phyloP scores from a whole-genome alignment of 495 filamentous ascomycete genomes.

The Penicillium atrosanguineum region DNA sequence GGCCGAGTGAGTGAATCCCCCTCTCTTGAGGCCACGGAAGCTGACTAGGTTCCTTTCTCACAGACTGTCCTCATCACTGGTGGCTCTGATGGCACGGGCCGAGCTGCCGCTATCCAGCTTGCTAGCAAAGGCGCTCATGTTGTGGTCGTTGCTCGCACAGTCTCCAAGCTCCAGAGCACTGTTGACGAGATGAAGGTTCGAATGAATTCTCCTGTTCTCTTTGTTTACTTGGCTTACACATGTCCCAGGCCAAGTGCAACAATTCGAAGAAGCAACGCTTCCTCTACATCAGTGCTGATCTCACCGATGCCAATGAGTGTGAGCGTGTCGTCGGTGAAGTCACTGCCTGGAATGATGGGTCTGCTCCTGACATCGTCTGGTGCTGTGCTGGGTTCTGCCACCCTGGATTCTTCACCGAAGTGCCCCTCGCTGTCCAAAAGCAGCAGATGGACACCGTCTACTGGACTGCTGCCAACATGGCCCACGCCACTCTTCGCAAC shows the following conservation, averaged over 20 bases:
- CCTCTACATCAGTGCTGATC: constrained; percentile 80
- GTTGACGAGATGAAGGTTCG: constrained; percentile 63
- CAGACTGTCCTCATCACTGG: constrained; percentile 88
- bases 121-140: constrained; percentile 83
- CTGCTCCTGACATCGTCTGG: constrained; percentile 83
- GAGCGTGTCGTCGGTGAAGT: constrained; percentile 66
- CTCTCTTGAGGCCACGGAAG: background rate
- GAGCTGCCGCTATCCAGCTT: constrained; percentile 66
- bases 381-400: constrained; percentile 77
- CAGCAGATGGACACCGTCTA: constrained; percentile 91
- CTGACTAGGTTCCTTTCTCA: constrained; percentile 17
- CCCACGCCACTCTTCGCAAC: constrained; percentile 57
- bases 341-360: constrained; percentile 76
- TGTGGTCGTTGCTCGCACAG: constrained; percentile 77
- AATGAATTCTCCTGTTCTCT: background rate
- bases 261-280: constrained; percentile 69
- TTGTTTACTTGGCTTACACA: constrained; percentile 8
- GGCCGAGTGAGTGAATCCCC: constrained; percentile 62
- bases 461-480: constrained; percentile 83
- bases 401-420: constrained; percentile 78
- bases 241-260: constrained; percentile 53
- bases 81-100: constrained; percentile 90
- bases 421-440: constrained; percentile 58
- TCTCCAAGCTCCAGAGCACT: constrained; percentile 69
- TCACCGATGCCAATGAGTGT: constrained; percentile 66